Conservation (phyloP, 257 asterid species). For the Solanum piurae region DNA sequence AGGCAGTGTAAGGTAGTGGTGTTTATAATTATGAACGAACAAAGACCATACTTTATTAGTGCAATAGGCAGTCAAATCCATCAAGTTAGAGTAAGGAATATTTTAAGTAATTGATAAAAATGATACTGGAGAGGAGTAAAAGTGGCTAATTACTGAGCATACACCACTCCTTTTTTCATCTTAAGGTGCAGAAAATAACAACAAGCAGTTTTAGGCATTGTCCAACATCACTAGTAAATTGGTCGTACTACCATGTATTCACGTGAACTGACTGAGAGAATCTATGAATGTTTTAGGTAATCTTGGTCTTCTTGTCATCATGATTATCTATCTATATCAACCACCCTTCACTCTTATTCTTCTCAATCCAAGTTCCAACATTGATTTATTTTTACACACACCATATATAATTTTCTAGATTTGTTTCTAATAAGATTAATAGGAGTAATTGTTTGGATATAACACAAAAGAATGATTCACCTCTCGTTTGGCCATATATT, state of each 20-base stretch:
- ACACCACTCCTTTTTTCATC: not conserved
- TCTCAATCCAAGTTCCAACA: not conserved
- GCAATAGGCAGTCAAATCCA: constrained; percentile 16
- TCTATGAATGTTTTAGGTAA: not conserved
- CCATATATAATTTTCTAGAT: not conserved
- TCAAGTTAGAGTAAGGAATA: not conserved
- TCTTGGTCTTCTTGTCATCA: constrained; percentile 24
- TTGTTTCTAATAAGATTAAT: not conserved
- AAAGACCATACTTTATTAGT: constrained; percentile 7
- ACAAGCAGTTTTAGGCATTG: constrained; percentile 10
- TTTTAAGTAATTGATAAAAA: not conserved
- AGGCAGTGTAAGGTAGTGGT: not conserved
- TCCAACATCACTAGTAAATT: constrained; percentile 7
- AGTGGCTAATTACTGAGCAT: not conserved
- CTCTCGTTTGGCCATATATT: too few relatives aligned
- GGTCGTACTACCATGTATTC: constrained; percentile 19
- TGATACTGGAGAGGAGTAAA: not conserved
- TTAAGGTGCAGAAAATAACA: not conserved
- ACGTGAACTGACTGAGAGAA: constrained; percentile 23
- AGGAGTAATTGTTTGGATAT: not conserved
- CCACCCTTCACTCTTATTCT: not conserved
- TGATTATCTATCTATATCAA: not conserved
- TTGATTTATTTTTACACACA: not conserved
- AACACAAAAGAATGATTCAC: too few relatives aligned
- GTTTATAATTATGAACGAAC: constrained; percentile 1